phyloP scores from a whole-genome alignment of 371 early-diverging fungal genomes.

The Haplosporangium sp. region DNA sequence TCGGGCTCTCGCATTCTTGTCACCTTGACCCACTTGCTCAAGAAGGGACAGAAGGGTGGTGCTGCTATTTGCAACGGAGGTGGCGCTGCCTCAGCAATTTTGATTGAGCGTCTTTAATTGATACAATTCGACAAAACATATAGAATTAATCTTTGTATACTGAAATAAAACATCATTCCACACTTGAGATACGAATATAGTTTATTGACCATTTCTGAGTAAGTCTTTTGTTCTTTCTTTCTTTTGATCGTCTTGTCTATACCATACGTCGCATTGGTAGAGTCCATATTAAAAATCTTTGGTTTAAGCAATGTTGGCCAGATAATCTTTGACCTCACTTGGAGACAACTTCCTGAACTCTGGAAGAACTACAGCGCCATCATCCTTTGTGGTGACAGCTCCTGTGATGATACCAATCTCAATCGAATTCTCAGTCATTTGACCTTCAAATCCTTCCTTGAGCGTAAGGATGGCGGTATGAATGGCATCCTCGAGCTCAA shows the following conservation, averaged over 20 bases:
- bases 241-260: background rate
- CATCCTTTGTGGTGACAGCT: slow-evolving; percentile 61
- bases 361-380: slow-evolving; percentile 67
- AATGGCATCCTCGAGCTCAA: slow-evolving; percentile 98
- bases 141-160: slow-evolving; percentile 4
- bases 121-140: slow-evolving; percentile 4
- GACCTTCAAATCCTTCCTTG: slow-evolving; percentile 98
- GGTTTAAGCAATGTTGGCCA: slow-evolving; percentile 89
- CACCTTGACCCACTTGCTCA: slow-evolving; percentile 85
- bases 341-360: slow-evolving; percentile 82
- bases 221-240: background rate
- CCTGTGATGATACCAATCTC: slow-evolving; percentile 94
- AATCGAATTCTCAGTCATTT: slow-evolving; percentile 92
- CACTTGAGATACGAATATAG: too few relatives aligned
- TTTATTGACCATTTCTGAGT: too few relatives aligned
- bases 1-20: slow-evolving; percentile 95
- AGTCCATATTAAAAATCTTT: background rate
- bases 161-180: background rate
- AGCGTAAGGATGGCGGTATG: slow-evolving; percentile 98
- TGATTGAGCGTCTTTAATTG: slow-evolving; percentile 79
- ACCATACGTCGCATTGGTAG: background rate
- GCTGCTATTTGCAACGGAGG: slow-evolving; percentile 98
- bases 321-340: slow-evolving; percentile 93
- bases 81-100: slow-evolving; percentile 92
- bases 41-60: slow-evolving; percentile 84